Percentiles rank a stretch among this genome's conserved stretches.
Evolutionary conservation across 495 filamentous ascomycete species (phyloP).

Genomic region (Daldinia caldariorum): DNA sequence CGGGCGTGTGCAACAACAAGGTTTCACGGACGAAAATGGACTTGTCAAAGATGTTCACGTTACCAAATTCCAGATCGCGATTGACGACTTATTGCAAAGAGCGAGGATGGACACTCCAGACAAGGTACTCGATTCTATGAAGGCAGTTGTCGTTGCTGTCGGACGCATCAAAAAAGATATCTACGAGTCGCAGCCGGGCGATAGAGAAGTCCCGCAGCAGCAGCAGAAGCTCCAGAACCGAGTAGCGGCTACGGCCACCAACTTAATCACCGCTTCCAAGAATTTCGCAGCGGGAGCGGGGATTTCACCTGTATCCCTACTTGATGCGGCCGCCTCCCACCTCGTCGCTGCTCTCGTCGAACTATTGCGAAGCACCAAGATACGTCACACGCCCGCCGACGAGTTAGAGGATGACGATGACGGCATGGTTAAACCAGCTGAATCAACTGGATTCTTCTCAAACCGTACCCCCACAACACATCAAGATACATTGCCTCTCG

Average conservation of each 20-base stretch:
- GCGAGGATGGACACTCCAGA: slow-evolving; percentile 78
- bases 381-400: slow-evolving; percentile 75
- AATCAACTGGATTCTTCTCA: slow-evolving; percentile 64
- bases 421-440: slow-evolving; percentile 62
- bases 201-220: slow-evolving; percentile 58
- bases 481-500: slow-evolving; percentile 51
- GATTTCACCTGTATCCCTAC: slow-evolving; percentile 90
- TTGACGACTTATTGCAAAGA: slow-evolving; percentile 87
- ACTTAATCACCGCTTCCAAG: slow-evolving; percentile 91
- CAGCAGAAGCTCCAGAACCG: slow-evolving; percentile 76
- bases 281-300: slow-evolving; percentile 84
- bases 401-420: slow-evolving; percentile 83
- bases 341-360: slow-evolving; percentile 86
- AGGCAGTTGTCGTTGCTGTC: slow-evolving; percentile 79
- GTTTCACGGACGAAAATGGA: slow-evolving; percentile 76
- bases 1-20: slow-evolving; percentile 72
- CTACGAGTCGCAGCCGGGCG: slow-evolving; percentile 64
- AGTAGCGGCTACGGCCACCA: slow-evolving; percentile 92
- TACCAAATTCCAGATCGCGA: slow-evolving; percentile 92
- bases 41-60: slow-evolving; percentile 90
- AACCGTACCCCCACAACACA: slow-evolving; percentile 52
- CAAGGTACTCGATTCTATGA: slow-evolving; percentile 80
- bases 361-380: slow-evolving; percentile 82
- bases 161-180: slow-evolving; percentile 83
- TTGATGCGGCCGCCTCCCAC: slow-evolving; percentile 96